Conservation (phyloP, 1,284 basidiomycete species). For the Ceratobasidium sp. region DNA sequence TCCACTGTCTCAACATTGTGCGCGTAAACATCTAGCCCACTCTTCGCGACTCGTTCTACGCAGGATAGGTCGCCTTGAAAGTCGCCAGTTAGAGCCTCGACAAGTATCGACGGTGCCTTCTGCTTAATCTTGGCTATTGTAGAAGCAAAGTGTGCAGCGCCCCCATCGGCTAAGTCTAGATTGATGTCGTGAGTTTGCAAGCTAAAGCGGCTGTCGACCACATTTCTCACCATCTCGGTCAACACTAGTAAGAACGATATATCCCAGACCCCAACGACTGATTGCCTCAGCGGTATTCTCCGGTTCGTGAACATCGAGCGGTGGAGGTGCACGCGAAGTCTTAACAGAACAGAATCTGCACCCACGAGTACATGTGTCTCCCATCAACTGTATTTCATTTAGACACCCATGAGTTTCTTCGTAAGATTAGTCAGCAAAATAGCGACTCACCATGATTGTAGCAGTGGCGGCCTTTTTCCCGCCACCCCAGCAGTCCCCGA, state of each 20-base stretch:
- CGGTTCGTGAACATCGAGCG: slow-evolving; percentile 96
- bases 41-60: slow-evolving; percentile 87
- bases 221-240: slow-evolving; percentile 87
- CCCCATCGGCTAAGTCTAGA: slow-evolving; percentile 90
- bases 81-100: slow-evolving; percentile 97
- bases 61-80: slow-evolving; percentile 84
- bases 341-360: slow-evolving; percentile 99
- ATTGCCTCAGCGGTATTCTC: slow-evolving; percentile 99
- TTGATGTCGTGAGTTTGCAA: slow-evolving; percentile 34
- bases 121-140: slow-evolving; percentile 97
- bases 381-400: slow-evolving; percentile 81
- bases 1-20: slow-evolving; percentile 98
- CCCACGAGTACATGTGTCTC: slow-evolving; percentile 98
- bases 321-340: slow-evolving; percentile 88
- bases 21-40: slow-evolving; percentile 96
- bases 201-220: slow-evolving; percentile 1
- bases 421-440: slow-evolving; percentile 16
- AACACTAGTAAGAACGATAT: slow-evolving; percentile 97
- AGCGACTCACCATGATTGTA: slow-evolving; percentile 91
- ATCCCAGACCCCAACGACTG: slow-evolving; percentile 96
- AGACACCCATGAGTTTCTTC: not conserved
- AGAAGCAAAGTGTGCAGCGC: slow-evolving; percentile 92
- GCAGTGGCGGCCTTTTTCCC: slow-evolving; percentile 91
- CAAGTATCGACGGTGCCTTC: slow-evolving; percentile 95
- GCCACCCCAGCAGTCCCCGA: slow-evolving; percentile 99